Base-by-base conservation (phyloP, 2,329 filamentous ascomycete species). In the Chaetothyriales sp. region DNA sequence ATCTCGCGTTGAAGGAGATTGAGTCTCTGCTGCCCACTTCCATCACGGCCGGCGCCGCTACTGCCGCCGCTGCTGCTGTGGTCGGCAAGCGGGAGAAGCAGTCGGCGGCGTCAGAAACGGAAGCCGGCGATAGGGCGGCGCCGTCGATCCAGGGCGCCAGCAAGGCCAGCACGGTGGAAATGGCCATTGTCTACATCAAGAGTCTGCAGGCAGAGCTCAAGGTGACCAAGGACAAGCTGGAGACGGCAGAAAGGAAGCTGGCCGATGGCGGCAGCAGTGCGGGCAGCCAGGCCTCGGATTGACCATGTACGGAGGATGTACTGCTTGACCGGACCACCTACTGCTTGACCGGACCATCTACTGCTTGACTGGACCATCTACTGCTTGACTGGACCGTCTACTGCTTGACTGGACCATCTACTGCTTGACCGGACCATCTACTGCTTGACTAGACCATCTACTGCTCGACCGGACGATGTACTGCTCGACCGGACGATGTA, bases 161-260 rank as follows among this genome's bases (percentile, higher is more conserved):
- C 69, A 98, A 97, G 67, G 92, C 92, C 1, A 94, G 86, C 60
- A 95, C 94, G 0, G 92, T 98, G n/a, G 92, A 98, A 69, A 83
- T 86, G 69, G 92, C 92, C 1, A 97, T 97, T 62, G 83, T 89
- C 52, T 95, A 97, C 65, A 95, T 98, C 70, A 90, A 87, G 68
- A 77, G 82, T 54, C 69, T 98, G 55, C 82, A 94, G 67, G 73
- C 79, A 60, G 85, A 94, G 64, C 71, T 88, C 15, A 77, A 75
- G 2, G 77, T 80, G 33, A 81, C 82, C 19, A 82, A 81, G 49
- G 72, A 70, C 54, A 73, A 80, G 60, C 78, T 89, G 13, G 76
- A 77, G 20, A 75, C 77, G 51, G 78, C 84, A 15, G 85, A 86
- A 64, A 77, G 76, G 60, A 81, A 78, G 64, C 62, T 86, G 48